Conservation (phyloP, 1,284 basidiomycete species). For the Tilletiopsis washingtonensis region DNA sequence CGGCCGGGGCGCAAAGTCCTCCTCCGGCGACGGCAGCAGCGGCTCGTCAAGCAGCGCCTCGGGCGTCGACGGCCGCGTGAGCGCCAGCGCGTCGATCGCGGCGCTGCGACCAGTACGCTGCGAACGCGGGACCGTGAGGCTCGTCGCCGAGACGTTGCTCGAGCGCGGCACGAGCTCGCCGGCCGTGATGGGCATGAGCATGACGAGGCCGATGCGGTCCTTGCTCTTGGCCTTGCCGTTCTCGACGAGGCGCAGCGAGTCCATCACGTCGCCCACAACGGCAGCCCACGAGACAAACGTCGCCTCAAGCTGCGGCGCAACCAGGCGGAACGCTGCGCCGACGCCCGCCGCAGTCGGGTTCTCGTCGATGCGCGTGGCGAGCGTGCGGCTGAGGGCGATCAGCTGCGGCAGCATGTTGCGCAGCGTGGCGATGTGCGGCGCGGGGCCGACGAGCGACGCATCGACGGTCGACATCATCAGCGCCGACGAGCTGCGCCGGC, state of each 20-base stretch:
- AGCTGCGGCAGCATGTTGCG: constrained; percentile 36
- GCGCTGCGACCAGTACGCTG: too few species aligned
- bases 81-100: constrained; percentile 2
- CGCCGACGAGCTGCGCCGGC: neutral
- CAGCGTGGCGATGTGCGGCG: constrained; percentile 31
- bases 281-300: constrained; percentile 37
- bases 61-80: constrained; percentile 15
- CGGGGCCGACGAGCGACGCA: constrained; percentile 5
- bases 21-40: neutral
- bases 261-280: constrained; percentile 18
- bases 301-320: constrained; percentile 32
- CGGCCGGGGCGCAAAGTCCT: neutral
- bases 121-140: too few species aligned
- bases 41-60: neutral
- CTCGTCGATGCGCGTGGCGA: constrained; percentile 36
- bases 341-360: constrained; percentile 41
- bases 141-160: neutral
- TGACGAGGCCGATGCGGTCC: constrained; percentile 27
- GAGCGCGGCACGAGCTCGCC: neutral
- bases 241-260: constrained; percentile 23
- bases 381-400: constrained; percentile 38
- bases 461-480: constrained; percentile 1
- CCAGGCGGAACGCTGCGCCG: constrained; percentile 27
- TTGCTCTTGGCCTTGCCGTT: constrained; percentile 25
- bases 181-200: constrained; percentile 6